Evolutionary conservation across 495 filamentous ascomycete genomes (phyloP).

Genomic region (Sordaria brevicollis): DNA sequence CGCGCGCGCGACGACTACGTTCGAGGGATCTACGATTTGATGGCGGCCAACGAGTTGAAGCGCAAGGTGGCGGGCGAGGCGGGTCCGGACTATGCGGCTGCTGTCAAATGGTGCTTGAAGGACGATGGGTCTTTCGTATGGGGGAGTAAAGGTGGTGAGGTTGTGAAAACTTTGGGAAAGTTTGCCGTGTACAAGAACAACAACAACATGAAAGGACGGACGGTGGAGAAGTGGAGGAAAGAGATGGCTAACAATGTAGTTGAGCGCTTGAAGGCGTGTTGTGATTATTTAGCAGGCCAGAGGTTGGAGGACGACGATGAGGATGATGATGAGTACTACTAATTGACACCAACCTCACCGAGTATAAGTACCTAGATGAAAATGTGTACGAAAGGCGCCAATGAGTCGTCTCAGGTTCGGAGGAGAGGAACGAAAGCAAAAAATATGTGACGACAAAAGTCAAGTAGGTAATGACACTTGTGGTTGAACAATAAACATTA

Average conservation of each 20-base stretch:
- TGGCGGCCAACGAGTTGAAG: neutral
- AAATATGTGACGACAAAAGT: no score
- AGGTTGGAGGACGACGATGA: neutral
- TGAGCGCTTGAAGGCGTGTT: neutral
- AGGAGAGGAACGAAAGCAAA: no score
- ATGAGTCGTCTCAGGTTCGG: no score
- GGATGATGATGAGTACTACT: no score
- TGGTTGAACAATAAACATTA: neutral
- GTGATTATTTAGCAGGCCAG: neutral
- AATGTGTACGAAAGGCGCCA: no score
- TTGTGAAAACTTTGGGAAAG: neutral
- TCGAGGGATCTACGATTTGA: neutral
- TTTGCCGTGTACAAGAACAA: no score
- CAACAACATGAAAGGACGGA: neutral
- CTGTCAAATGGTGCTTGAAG: slow-evolving; percentile 27
- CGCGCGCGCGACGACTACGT: neutral
- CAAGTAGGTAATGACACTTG: neutral
- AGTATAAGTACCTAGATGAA: no score
- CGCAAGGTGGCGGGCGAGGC: slow-evolving; percentile 21
- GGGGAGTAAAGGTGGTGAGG: neutral
- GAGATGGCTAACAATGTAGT: neutral
- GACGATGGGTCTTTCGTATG: no score
- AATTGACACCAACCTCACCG: no score
- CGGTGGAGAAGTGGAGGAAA: neutral
- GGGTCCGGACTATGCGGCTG: slow-evolving; percentile 22